Evolutionary conservation across 2,329 filamentous ascomycete genomes (phyloP), one percentile per base, ranked within the genome.

Genomic region (Fusarium palustre): DNA sequence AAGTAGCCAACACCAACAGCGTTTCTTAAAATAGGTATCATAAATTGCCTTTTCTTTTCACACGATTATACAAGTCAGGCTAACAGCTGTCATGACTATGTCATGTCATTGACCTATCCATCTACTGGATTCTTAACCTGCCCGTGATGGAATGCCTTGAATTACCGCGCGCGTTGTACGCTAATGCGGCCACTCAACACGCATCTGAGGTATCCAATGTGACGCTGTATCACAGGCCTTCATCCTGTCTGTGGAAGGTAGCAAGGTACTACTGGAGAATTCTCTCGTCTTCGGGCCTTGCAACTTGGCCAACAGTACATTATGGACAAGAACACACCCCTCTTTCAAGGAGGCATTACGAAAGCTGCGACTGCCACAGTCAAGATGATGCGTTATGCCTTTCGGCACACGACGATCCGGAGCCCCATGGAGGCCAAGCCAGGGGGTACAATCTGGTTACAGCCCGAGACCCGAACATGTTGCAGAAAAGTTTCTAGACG

Each of bases 181-280:
- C 71, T 74, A 74, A 74, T 74, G 72, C 72, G 70, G 52, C 68
- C 72, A 74, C 72, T 74, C 70, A 74, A 70, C 46, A 66, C 65
- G 58, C 64, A 65, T 66, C 53, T 43, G 30, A 30, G 28, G 28
- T 16, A 13, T 20, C 48, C 24, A 52, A 52, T 52, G 48, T 52
- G 39, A 52, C 48, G 25, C 34, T 41, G 34, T 41, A 25, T 41
- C 48, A 39, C n/a, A 50, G 15, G 24, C 48, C 30, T 68, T 69
- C 63, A 24, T 70, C 58, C 61, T 43, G 31, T 55, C 55, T 60
- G 36, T 41, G 16, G 22, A 47, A 38, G 34, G 36, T 46, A 49
- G 38, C 33, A 25, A 13, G 22, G 22, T 30, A 18, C 43, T 63
- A 39, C 43, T 63, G 46, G 36, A 47, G 42, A 45, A 54, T 45